phyloP scores from a whole-genome alignment of 2,329 filamentous ascomycete genomes.

The Penicillium brevicompactum region DNA sequence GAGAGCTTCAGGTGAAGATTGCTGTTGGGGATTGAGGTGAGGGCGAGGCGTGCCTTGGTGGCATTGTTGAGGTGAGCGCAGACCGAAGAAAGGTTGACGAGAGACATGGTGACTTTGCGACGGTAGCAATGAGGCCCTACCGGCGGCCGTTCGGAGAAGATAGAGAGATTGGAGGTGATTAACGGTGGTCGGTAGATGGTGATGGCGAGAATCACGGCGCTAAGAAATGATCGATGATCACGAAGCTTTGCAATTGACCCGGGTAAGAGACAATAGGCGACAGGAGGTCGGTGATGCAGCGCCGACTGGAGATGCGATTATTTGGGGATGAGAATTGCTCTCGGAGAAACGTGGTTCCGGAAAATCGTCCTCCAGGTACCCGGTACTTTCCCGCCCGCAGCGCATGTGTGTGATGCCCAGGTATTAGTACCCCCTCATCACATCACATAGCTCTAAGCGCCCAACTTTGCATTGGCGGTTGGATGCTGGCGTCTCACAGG shows the following conservation, averaged over 20 bases:
- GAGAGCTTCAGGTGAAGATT: conserved; percentile 78
- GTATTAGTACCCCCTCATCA: conserved; percentile 17
- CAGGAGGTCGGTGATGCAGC: conserved; percentile 6
- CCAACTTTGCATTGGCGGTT: conserved; percentile 22
- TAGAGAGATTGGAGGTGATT: conserved; percentile 4
- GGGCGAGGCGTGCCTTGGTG: conserved; percentile 75
- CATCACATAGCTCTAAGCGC: conserved; percentile 26
- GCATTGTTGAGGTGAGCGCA: conserved; percentile 93
- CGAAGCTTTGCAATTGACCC: conserved; percentile 6
- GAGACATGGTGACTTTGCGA: conserved; percentile 59
- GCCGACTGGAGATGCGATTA: conserved; percentile 5
- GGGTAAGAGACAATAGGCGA: conserved; percentile 3
- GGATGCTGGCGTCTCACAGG: conserved; percentile 18
- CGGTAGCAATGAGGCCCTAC: conserved; percentile 22
- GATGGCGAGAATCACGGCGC: neutral
- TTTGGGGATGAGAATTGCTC: conserved; percentile 33
- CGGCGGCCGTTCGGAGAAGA: conserved; percentile 6
- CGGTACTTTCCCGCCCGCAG: conserved; percentile 9
- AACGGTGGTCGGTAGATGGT: neutral
- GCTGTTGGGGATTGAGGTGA: conserved; percentile 79
- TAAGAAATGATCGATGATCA: neutral
- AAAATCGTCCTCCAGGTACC: neutral
- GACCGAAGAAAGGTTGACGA: conserved; percentile 74
- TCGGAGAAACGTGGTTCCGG: conserved; percentile 36
- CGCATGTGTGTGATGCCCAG: conserved; percentile 7